Base-by-base conservation (phyloP, 345 rosid species). In the Salix udensis region DNA sequence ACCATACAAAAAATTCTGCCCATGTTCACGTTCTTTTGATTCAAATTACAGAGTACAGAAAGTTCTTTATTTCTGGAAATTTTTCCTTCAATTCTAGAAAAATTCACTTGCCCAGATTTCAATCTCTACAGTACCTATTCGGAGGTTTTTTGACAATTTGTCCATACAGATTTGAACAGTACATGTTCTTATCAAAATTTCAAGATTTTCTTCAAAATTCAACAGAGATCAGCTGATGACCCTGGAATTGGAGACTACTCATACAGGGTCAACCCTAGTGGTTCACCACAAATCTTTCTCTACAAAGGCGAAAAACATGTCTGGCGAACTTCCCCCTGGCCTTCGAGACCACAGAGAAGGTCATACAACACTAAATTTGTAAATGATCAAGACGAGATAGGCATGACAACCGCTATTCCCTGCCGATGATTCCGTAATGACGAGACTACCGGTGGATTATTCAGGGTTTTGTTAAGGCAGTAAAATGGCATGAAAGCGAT, bases 391-490 rank as follows among this genome's bases (percentile, higher is more conserved):
- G 68, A 65, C 13, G 68, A 65, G 34, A 21, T 21, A 40, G 37
- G 13, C 39, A 30, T 30, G 44, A 40, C 44, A 40, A 40, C 44
- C 9, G 44, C 44, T 40, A 40, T 40, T 3, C 44, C n/a, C 44
- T 40, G 44, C 44, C 31, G 10, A 65, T 6, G 37, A 28, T 65
- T 67, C 67, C 53, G 67, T 42, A 28, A 58, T 39, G 30, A 0
- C 23, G 5, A 55, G 9, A 69, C 2, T 18, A 39, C n/a, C 18
- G 42, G 58, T 76, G 28, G 73, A 68, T 18, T 8, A 69, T 34
- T 42, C 67, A 76, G 79, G n/a, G 79, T 2, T 5, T 26, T 16
- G 5, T 39, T 31, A 79, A 85, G 42, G 28, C 42, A 36, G 36
- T 66, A 23, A 26, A 16, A 12, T 76, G 73, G 79, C 37, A 46